Base-by-base conservation (phyloP, 345 rosid species). In the Laguncularia racemosa region DNA sequence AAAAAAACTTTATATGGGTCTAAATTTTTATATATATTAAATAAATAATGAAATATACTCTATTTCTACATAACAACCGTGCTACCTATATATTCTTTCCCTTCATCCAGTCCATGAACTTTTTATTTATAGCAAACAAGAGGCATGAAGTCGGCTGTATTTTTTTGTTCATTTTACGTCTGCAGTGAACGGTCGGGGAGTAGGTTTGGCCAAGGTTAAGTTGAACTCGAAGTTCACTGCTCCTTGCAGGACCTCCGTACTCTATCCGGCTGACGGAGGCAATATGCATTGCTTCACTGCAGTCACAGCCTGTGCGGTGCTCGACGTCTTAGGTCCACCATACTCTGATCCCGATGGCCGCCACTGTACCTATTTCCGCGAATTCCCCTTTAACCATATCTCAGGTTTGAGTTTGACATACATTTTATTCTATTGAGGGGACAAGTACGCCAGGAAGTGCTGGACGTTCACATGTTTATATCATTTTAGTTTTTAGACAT, bases 251-350 rank as follows among this genome's bases (percentile, higher is more conserved):
- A 40, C 92, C 54, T 79, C 89, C 26, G 84, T 93, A 61, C 88
- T 93, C 46, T 93, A 82, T 67, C 99, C 99, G 5, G 79, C 81
- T 20, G 89, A 87, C 48, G 99, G 96, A 50, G 99, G 99, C 59
- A 93, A 93, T 78, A 87, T 93, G 90, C 99, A 93, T 70, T 59
- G 92, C 71, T 87, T 93, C 80, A 85, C 91, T 1, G 97, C 89
- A 0, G 72, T 68, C 57, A 90, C 96, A 2, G 84, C 95, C 0
- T 93, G 99, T 20, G 97, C 99, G 0, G 92, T 93, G 53, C 80
- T 93, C 3, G 99, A 93, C 16, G 95, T 93, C 55, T 82, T 90
- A 20, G 92, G 92, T 26, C 99, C 99, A 53, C 97, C 99, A 5
- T 93, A 93, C 68, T 72, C 74, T 0, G 86, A 78, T 53, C 73